Conservation (phyloP, 2,329 filamentous ascomycete species). For the Fusarium sororula region DNA sequence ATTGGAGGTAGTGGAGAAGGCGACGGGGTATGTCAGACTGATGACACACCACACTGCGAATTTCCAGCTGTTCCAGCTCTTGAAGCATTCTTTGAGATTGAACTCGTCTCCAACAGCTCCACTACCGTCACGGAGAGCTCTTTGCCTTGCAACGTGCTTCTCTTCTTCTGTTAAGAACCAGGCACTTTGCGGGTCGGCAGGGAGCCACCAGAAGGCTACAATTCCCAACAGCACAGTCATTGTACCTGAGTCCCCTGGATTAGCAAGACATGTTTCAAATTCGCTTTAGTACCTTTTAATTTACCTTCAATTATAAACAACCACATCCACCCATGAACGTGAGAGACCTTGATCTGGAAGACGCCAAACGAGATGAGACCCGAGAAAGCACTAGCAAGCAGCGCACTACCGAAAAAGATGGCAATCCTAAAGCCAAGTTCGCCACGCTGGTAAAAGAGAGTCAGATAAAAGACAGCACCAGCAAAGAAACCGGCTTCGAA, state of each 20-base stretch:
- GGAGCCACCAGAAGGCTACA: conserved; percentile 1
- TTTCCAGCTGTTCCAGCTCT: neutral
- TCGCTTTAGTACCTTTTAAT: accelerated
- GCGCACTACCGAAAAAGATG: conserved; percentile 64
- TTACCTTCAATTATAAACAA: neutral
- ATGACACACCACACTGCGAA: neutral
- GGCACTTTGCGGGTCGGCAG: neutral
- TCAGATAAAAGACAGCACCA: neutral
- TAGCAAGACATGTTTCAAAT: neutral
- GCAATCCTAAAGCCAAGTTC: conserved; percentile 52
- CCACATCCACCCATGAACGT: conserved; percentile 1
- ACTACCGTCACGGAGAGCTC: neutral
- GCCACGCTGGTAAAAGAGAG: neutral
- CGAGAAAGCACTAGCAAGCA: conserved; percentile 73
- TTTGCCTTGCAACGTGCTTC: neutral
- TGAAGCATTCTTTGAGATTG: neutral
- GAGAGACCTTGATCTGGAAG: conserved; percentile 48
- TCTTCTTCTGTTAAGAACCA: neutral
- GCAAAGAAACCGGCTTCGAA: neutral
- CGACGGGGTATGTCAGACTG: neutral
- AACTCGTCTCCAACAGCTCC: neutral
- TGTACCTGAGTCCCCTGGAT: neutral
- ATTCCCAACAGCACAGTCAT: neutral
- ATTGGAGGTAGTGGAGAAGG: neutral
- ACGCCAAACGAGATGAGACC: conserved; percentile 69